Evolutionary conservation across 2,329 filamentous ascomycete species (phyloP).

Genomic region (Trichoderma lentiforme): DNA sequence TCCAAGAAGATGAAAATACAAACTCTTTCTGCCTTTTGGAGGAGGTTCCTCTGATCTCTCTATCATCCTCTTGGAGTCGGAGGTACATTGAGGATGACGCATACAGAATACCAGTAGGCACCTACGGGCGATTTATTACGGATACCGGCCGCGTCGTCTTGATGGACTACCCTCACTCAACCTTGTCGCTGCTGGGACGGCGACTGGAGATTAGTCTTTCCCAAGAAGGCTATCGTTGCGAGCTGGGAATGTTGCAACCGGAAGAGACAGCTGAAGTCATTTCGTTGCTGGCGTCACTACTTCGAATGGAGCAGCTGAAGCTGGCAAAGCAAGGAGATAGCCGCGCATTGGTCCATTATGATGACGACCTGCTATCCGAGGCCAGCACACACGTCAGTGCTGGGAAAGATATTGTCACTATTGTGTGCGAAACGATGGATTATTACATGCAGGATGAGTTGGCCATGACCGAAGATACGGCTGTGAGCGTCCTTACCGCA

Average conservation of each 20-base stretch:
- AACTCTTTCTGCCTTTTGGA: conserved; percentile 70
- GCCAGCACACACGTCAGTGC: conserved; percentile 52
- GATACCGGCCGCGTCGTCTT: conserved; percentile 74
- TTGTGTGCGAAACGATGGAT: conserved; percentile 85
- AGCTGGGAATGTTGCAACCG: conserved; percentile 51
- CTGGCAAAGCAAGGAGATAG: conserved; percentile 23
- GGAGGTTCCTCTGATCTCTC: conserved; percentile 61
- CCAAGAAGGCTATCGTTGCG: conserved; percentile 52
- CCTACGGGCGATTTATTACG: conserved; percentile 68
- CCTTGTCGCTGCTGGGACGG: conserved; percentile 73
- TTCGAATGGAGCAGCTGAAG: conserved; percentile 51
- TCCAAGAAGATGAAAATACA: conserved; percentile 80
- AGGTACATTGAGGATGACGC: conserved; percentile 44
- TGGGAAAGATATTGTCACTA: conserved; percentile 71
- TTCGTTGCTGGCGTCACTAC: conserved; percentile 66
- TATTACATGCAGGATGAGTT: conserved; percentile 58
- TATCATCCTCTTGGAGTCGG: conserved; percentile 44
- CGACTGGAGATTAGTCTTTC: conserved; percentile 65
- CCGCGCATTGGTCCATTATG: conserved; percentile 33
- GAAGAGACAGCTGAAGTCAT: conserved; percentile 72
- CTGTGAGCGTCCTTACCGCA: conserved; percentile 63
- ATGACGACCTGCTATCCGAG: conserved; percentile 52
- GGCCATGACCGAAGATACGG: conserved; percentile 56
- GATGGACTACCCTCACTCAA: conserved; percentile 76
- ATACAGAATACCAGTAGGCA: conserved; percentile 64